Base-by-base conservation (phyloP, 1,139 yeast genomes). In the Geotrichum histeridarum region DNA sequence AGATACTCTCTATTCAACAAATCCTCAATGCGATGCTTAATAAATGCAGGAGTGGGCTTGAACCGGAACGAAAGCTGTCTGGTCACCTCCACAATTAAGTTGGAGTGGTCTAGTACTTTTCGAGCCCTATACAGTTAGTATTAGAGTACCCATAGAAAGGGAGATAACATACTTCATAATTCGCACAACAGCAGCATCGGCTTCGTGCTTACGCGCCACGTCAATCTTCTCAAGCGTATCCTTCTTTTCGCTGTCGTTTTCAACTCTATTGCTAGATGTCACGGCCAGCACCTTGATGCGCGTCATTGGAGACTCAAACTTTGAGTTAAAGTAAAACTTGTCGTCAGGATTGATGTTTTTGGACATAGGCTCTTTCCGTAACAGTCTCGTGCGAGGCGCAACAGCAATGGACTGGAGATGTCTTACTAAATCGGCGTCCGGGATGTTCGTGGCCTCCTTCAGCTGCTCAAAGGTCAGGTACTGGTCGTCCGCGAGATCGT, bases 131-230 rank as follows among this genome's bases (percentile, higher is more conserved):
- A 27, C n/a, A 36, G 6, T 17, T 33, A 11, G n/a, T 36, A 50
- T 39, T 14, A 38, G 15, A 2, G 2, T n/a, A n/a, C 27, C 35
- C 4, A n/a, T 22, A 22, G 8, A 8, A 22, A 8, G 38, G 3
- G 12, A n/a, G 27, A 35, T 7, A 45, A 39, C 51, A 7, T 43
- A 61, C 64, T 93, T 93, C 93, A 93, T 84, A 9, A 86, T 81
- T 54, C 98, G 77, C 1, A 91, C 96, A 55, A 91, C 80, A 0
- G 96, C 95, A 0, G 98, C 97, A 64, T 88, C 94, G 2, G 87
- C 77, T 63, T 84, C 89, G 55, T 78, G 76, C 60, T 81, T 70
- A 51, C 87, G 72, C 7, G 79, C 73, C 56, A 67, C 74, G 64
- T 67, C 78, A 61, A 73, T 72, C 33, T 70, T 68, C 41, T 71